Percentiles rank a stretch among this genome's conserved stretches.
phyloP scores from a whole-genome alignment of 2,329 filamentous ascomycete genomes.

The Davidsoniella virescens region DNA sequence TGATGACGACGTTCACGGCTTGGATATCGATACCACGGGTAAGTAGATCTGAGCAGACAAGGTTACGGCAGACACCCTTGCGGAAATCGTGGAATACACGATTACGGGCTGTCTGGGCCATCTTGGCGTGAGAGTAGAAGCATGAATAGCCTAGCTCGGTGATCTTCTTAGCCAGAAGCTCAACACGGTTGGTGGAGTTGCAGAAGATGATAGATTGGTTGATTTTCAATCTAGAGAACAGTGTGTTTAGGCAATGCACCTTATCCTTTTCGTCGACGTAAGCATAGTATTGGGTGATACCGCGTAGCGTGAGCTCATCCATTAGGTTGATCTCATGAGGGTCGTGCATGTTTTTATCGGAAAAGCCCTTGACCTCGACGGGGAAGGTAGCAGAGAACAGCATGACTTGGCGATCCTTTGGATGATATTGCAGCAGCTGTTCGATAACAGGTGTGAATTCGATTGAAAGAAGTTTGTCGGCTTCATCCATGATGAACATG shows the following conservation, averaged over 20 bases:
- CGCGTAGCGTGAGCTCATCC: constrained; percentile 94
- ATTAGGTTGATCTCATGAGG: constrained; percentile 99
- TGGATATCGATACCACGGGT: constrained; percentile 99
- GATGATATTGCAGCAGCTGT: constrained; percentile 85
- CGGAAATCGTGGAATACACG: constrained; percentile 99
- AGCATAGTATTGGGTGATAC: constrained; percentile 98
- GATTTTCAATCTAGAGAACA: constrained; percentile 98
- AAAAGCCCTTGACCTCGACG: constrained; percentile 92
- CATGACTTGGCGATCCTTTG: constrained; percentile 97
- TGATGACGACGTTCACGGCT: constrained; percentile 98
- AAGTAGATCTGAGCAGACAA: constrained; percentile 92
- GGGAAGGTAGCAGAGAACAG: constrained; percentile 98
- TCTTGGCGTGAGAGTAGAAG: constrained; percentile 97
- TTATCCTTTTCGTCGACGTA: constrained; percentile 99
- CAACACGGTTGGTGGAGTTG: constrained; percentile 96
- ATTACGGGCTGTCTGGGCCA: constrained; percentile 93
- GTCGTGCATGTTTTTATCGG: constrained; percentile 90
- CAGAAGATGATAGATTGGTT: constrained; percentile 99
- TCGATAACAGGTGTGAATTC: constrained; percentile 98
- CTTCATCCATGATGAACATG: constrained; percentile 99
- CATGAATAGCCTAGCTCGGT: constrained; percentile 98
- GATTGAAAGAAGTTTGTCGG: constrained; percentile 88
- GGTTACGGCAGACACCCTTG: constrained; percentile 91
- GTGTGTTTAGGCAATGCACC: constrained; percentile 94
- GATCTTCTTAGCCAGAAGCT: constrained; percentile 96